Percentiles rank a stretch among this genome's conserved stretches.
Evolutionary conservation across 2,329 filamentous ascomycete genomes (phyloP).

Genomic region (Fusarium albosuccineum): DNA sequence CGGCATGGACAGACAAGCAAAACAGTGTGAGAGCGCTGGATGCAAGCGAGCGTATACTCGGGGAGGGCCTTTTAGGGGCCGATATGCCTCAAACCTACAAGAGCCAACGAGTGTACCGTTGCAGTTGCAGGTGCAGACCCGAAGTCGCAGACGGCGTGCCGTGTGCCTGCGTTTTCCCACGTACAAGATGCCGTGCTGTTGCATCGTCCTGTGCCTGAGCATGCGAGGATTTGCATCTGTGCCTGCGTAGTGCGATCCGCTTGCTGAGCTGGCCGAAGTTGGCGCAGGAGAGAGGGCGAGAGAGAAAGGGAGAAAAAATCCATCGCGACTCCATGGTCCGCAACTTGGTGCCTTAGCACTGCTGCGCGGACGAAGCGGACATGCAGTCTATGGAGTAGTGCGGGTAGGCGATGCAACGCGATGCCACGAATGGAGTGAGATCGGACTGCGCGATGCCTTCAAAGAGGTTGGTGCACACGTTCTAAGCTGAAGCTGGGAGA

Average conservation of each 20-base stretch:
- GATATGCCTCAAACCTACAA: slow-evolving; percentile 16
- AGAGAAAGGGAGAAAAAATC: not conserved
- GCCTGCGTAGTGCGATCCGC: slow-evolving; percentile 29
- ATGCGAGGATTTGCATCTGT: slow-evolving; percentile 8
- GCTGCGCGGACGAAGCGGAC: slow-evolving; percentile 2
- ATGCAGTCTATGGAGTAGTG: slow-evolving; percentile 3
- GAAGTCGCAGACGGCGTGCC: slow-evolving; percentile 5
- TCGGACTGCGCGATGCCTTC: slow-evolving; percentile 33
- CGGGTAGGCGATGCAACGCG: slow-evolving; percentile 22
- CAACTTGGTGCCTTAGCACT: slow-evolving; percentile 16
- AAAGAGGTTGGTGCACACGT: slow-evolving; percentile 31
- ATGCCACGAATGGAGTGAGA: slow-evolving; percentile 40
- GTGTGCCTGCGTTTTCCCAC: slow-evolving; percentile 34
- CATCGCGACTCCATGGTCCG: slow-evolving; percentile 9
- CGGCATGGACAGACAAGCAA: slow-evolving; percentile 8
- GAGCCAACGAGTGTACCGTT: not conserved
- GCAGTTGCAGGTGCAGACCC: slow-evolving; percentile 12
- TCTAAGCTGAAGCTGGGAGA: slow-evolving; percentile 11
- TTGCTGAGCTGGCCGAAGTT: slow-evolving; percentile 44
- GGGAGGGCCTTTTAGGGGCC: not conserved
- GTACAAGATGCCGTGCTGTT: slow-evolving; percentile 17
- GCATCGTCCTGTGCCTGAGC: slow-evolving; percentile 23
- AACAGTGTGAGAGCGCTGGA: slow-evolving; percentile 26
- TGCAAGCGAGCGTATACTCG: not conserved
- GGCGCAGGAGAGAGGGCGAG: slow-evolving; percentile 23